These are phyloP conservation scores for Vaccinium darrowii DNA, from an alignment of 148 eudicot genomes.

Conservation along the genomic window DNA sequence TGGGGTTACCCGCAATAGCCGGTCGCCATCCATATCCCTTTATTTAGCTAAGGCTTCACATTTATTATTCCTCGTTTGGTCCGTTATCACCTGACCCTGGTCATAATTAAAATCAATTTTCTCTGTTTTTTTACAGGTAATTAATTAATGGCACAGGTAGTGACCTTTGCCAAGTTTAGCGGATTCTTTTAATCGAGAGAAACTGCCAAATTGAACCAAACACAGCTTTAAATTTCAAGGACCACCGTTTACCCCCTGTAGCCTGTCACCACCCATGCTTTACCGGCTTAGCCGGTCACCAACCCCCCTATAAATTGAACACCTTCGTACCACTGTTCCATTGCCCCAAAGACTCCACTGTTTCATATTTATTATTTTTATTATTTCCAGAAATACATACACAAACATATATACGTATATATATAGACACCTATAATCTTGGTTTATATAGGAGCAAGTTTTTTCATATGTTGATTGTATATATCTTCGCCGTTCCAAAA, in stretches of 20 bases:
- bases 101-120: not conserved
- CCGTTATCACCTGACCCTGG: not conserved
- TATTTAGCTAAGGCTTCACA: not conserved
- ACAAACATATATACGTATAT: not conserved
- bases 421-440: not conserved
- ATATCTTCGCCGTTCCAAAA: too few relatives aligned
- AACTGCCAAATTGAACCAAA: not conserved
- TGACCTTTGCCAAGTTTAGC: not conserved
- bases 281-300: slow-evolving; percentile 12
- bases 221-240: not conserved
- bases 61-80: not conserved
- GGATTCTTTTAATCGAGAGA: not conserved
- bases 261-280: not conserved
- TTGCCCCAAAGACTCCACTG: not conserved
- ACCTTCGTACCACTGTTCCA: slow-evolving; percentile 11
- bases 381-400: not conserved
- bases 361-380: too few relatives aligned
- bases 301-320: not conserved
- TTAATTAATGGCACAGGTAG: not conserved
- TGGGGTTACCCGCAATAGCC: slow-evolving; percentile 4
- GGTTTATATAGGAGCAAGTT: too few relatives aligned
- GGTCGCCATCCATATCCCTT: slow-evolving; percentile 6
- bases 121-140: not conserved
- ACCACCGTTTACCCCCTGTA: slow-evolving; percentile 12
- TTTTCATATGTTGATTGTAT: too few relatives aligned